Evolutionary conservation across 768 basidiomycete species (phyloP), one percentile per base, ranked within the genome.

Genomic region (Agrocybe chaxingu): DNA sequence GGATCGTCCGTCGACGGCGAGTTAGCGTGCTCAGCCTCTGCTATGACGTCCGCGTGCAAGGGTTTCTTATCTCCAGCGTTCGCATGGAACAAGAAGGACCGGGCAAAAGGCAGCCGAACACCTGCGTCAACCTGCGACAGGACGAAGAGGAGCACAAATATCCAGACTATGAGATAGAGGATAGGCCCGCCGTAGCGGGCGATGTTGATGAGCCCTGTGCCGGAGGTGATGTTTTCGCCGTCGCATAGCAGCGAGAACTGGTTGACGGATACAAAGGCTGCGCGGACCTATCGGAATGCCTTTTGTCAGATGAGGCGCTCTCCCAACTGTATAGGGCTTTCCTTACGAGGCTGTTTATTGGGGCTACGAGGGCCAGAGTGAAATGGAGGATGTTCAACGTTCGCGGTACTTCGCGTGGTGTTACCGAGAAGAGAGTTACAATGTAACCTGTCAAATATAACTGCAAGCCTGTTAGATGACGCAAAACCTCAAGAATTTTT

Each of bases 101-200:
- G 24, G 24, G 24, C 5, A 24, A 24, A 71, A 34, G 76, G 74
- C 8, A 80, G 56, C 10, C 76, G 58, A 5, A 82, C 78, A 2
- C 87, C 86, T 4, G 87, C 87, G 59, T 90, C 87, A 33, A 78
- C 78, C 76, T 80, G 84, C 18, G 88, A 78, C 9, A 91, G 79
- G 30, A 89, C 66, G 6, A 59, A 75, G 42, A 90, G 75, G 9
- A 89, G 76, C 12, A 82, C 53, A 35, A 86, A 60, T 29, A 75
- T 72, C 47, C 84, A 82, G 13, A 84, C 48, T 47, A 89, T 71
- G 49, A 90, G 79, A 59, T 90, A 92, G 1, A 80, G 54, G 53
- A 91, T 89, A 0, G 89, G 89, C 7, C 87, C 85, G 3, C 89
- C 89, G 50, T 74, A 91, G 54, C 78, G 75, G 48, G 70, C 66